Evolutionary conservation across 208 protist species (phyloP), one percentile per base, ranked within the genome.

Genomic region (Phytomonas sp.): DNA sequence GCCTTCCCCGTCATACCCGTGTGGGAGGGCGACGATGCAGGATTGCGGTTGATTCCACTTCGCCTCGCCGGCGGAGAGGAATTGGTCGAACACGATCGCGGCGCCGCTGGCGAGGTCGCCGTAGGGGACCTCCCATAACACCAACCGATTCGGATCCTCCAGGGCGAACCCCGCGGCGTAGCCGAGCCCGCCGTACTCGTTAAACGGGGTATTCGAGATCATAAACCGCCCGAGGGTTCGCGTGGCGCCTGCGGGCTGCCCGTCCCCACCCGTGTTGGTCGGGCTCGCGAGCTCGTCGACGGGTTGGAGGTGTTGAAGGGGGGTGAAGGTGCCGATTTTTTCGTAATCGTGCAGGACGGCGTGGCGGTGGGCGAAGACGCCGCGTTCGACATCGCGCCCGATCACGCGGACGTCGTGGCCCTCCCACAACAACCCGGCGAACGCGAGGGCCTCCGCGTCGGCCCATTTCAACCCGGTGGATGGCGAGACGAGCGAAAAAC

Each of bases 61-160:
- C 77, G 89, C 80, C 90, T 99, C 98, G 20, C 95, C 96, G 31
- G 87, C 66, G 70, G 87, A 88, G 68, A 98, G 67, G 74, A 97
- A 98, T 88, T 99, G 98, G 79, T 99, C 98, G 72, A 99, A 98
- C 46, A 99, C 97, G 67, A 99, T 98, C 72, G 99, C 93, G 13
- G 96, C 97, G 62, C 94, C 94, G 85, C 99, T 99, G 9, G 96
- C 93, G 76, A 99, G 99, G 83, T 99, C 98, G 72, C 97, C 98
- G 80, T 99, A 99, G 85, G 99, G 98, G 36, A 97, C 98, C 80
- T 99, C 98, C 98, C 98, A 99, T 28, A 99, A 77, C 30, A 99
- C 91, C 26, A 99, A 84, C 13, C 89, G 72, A 36, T 98, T 96
- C 23, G 98, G 97, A 73, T 95, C 94, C 71, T 97, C 88, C 20